Evolutionary conservation across 148 eudicot species (phyloP), one percentile per base, ranked within the genome.

Genomic region (Vaccinium macrocarpon): DNA sequence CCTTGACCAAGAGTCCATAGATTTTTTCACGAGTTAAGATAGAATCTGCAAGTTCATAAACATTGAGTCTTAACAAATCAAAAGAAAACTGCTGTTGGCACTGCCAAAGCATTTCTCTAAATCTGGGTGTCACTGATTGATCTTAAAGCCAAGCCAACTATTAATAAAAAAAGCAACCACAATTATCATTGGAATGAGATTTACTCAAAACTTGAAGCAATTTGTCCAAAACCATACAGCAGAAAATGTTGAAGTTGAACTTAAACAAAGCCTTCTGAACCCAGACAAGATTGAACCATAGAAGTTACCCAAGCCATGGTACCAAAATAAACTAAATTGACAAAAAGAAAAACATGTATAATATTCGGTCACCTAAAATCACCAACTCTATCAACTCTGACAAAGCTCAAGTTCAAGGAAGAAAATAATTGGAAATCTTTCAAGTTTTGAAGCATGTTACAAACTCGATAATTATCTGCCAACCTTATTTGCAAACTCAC

Each of bases 401-500:
- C 74, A 27, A 35, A 71, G 48, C 78, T 21, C 25, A 42, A 42
- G 5, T 42, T 74, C 52, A 42, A 46, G 78, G 25, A 74, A 46
- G 78, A 74, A 35, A 25, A 72, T 42, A 74, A 74, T 42, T 46
- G 12, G 78, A 74, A 74, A 32, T 73, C 50, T 21, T 62, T 62
- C 23, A 62, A 62, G 23, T 62, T 9, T 62, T 62, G 70, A 62
- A 62, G 70, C 70, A 62, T n/a, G 13, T n/a, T 62, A 62, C 9
- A n/a, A 62, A 62, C 70, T 23, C n/a, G 70, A 64, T 23, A 64
- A 10, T 9, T 23, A 64, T 18, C 77, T 38, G 55, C 55, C 29
- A 76, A 76, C 79, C 78, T 76, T 23, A 76, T 48, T 49, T 21
- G 53, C 79, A 21, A 46, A 18, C 52, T 48, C n/a, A 71, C 9